Base-by-base conservation (phyloP, 78 protist species). In the Cavenderia fasciculata region DNA sequence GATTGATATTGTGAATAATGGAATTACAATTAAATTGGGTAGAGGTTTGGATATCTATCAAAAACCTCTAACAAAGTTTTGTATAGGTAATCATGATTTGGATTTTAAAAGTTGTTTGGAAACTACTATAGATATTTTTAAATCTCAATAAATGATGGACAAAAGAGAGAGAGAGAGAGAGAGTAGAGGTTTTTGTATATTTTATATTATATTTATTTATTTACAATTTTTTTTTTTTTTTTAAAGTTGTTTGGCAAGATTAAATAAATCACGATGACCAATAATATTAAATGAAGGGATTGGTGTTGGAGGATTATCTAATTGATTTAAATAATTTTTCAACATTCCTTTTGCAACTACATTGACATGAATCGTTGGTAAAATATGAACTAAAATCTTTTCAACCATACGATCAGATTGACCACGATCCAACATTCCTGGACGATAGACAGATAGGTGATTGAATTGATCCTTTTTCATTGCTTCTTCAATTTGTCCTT, bases 401-500 rank as follows among this genome's bases (percentile, higher is more conserved):
- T 63, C 72, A 5, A 4, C 47, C 31, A 61, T 21, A 63, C 47
- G 72, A 40, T 63, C 72, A 16, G 72, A 38, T 1, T 2, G 21
- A 38, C 51, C 46, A 34, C 89, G 33, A 46, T 87, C 47, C 33
- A 93, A 56, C 27, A 86, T 34, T 3, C 95, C 95, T 4, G 95
- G 95, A 25, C 90, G 7, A 4, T 63, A 93, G 59, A 93, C 71
- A 23, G 85, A 59, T 19, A 75, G 36, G 16, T 33, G 19, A 16
- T 54, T 62, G 5, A 93, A 93, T 7, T 27, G 4, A 18, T 87
- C 65, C 2, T n/a, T 43, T 34, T 59, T 79, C 73, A 75, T 47
- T 2, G 47, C 33, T 14, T 86, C 77, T 54, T 93, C 95, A 11
- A 86, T 46, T 59, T 82, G 56, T 18, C 95, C 95, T 63, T 93